Evolutionary conservation across 1,284 basidiomycete genomes (phyloP), one percentile per base, ranked within the genome.

Genomic region (Papiliotrema fonsecae): DNA sequence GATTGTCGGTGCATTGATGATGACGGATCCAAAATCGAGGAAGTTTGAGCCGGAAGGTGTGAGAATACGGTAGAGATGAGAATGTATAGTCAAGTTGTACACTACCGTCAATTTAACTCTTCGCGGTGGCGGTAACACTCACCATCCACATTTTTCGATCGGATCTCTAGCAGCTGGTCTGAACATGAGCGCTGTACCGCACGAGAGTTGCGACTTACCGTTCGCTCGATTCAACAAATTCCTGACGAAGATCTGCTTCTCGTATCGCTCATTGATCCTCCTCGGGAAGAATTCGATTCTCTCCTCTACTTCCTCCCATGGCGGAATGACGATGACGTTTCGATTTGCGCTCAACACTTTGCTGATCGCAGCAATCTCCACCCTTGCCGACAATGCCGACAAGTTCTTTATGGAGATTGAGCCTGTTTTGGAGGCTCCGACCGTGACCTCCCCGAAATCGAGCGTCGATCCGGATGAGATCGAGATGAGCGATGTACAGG

Each of bases 1-100:
- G 43, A 78, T 63, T 2, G 75, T 63, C 14, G 73, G 65, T 30
- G 73, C 72, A 61, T 76, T 75, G 67, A 78, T 75, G 47, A 77
- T 70, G 39, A 77, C 77, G 25, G 74, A 74, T 30, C 76, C 76
- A 58, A 78, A 78, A 50, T 78, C 77, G 47, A 77, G 57, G 50
- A 76, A 77, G 62, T 78, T 78, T 48, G 71, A 69, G 7, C 77
- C 77, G 14, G 72, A 70, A 2, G 76, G 74, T 11, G 77, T 78
- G 39, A 77, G 66, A 49, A 78, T 76, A n/a, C 75, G 73, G 59
- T 78, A 78, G 36, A 78, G 71, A 50, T 77, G 73, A 24, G 76
- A 77, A 54, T 78, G 77, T 44, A 78, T 72, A 26, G 76, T 76
- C 50, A 78, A 70, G 36, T 77, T 74, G 61, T 77, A 73, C 42